Percentiles rank a stretch among this genome's conserved stretches.
Evolutionary conservation across 352 stramenopile genomes (phyloP).

Genomic region (Pythium chondricola): DNA sequence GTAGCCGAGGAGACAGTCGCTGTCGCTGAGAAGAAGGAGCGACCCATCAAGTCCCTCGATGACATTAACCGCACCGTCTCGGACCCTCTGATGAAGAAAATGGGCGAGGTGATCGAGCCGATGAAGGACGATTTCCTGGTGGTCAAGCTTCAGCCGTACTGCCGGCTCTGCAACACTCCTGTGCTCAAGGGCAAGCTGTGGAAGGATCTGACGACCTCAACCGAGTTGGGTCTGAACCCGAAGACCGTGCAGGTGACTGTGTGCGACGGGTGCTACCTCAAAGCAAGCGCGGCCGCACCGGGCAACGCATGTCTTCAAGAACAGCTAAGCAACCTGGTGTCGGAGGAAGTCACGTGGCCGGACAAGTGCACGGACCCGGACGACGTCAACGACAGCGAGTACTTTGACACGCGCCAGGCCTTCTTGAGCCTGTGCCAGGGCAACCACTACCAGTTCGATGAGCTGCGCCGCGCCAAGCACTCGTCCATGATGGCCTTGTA

Average conservation of each 20-base stretch:
- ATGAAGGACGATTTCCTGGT: slow-evolving; percentile 90
- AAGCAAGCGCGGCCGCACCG: slow-evolving; percentile 38
- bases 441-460: slow-evolving; percentile 99
- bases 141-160: slow-evolving; percentile 82
- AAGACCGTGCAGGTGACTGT: slow-evolving; percentile 71
- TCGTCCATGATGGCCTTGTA: slow-evolving; percentile 99
- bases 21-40: slow-evolving; percentile 20
- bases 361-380: slow-evolving; percentile 76
- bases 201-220: slow-evolving; percentile 36
- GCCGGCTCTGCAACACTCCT: slow-evolving; percentile 68
- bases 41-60: slow-evolving; percentile 42
- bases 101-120: slow-evolving; percentile 81
- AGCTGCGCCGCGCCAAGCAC: slow-evolving; percentile 97
- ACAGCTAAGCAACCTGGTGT: slow-evolving; percentile 40
- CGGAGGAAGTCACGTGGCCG: slow-evolving; percentile 51
- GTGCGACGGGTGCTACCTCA: slow-evolving; percentile 79
- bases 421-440: slow-evolving; percentile 96
- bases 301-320: slow-evolving; percentile 33
- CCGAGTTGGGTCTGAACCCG: slow-evolving; percentile 26
- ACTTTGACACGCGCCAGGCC: slow-evolving; percentile 95
- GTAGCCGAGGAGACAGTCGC: slow-evolving; percentile 3
- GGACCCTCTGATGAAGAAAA: slow-evolving; percentile 80
- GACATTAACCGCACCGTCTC: slow-evolving; percentile 56
- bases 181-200: slow-evolving; percentile 64
- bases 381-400: slow-evolving; percentile 85